Evolutionary conservation across 2,329 filamentous ascomycete genomes (phyloP).

Genomic region (Claviceps monticola): DNA sequence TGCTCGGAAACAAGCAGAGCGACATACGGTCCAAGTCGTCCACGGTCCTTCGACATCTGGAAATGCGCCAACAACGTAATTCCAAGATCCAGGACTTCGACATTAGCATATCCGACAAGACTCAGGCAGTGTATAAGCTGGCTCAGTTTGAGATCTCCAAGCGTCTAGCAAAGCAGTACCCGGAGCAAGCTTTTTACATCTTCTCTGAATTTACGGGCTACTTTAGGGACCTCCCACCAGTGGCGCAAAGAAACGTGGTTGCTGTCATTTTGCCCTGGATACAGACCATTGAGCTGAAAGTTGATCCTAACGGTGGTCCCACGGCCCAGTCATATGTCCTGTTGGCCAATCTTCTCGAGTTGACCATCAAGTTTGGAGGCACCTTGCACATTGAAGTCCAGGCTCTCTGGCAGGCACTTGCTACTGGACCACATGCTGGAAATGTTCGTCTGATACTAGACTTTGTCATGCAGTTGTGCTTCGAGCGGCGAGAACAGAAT

Average conservation of each 20-base stretch:
- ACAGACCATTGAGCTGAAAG: constrained; percentile 79
- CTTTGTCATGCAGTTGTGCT: constrained; percentile 87
- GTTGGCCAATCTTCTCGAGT: constrained; percentile 86
- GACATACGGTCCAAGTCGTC: constrained; percentile 82
- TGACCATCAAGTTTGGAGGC: constrained; percentile 83
- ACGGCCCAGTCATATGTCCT: constrained; percentile 90
- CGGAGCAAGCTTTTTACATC: constrained; percentile 79
- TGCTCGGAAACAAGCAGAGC: constrained; percentile 80
- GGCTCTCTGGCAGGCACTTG: constrained; percentile 90
- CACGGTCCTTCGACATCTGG: constrained; percentile 63
- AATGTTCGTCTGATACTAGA: constrained; percentile 92
- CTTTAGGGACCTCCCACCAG: constrained; percentile 74
- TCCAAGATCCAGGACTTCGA: constrained; percentile 95
- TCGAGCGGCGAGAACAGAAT: constrained; percentile 91
- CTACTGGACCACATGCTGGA: constrained; percentile 79
- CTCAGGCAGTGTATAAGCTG: constrained; percentile 92
- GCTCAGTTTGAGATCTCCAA: constrained; percentile 96
- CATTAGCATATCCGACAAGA: constrained; percentile 97
- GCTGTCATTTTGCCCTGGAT: constrained; percentile 94
- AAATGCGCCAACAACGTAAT: constrained; percentile 62
- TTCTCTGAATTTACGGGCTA: constrained; percentile 93
- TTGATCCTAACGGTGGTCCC: constrained; percentile 83
- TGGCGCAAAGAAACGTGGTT: constrained; percentile 83
- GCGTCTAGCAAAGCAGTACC: constrained; percentile 73
- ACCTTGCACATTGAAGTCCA: constrained; percentile 92